Evolutionary conservation across 1,139 yeast species (phyloP).

Genomic region (Candida gigantensis): DNA sequence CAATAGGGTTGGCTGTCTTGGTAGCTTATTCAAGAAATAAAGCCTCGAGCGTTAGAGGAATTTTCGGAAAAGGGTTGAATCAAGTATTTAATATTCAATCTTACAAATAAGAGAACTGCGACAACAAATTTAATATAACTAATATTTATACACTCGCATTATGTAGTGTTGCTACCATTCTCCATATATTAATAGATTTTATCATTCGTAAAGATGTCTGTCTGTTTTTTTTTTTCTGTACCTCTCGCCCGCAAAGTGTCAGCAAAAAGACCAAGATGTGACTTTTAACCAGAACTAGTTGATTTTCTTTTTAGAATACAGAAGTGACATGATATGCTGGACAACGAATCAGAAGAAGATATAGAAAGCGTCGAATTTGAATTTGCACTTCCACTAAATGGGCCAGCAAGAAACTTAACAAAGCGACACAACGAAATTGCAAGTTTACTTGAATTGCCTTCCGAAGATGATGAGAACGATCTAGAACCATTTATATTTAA

Average conservation of each 20-base stretch:
- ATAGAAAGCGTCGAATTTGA: conserved; percentile 27
- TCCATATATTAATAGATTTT: no score
- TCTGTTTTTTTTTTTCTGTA: no score
- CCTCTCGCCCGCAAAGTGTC: not conserved
- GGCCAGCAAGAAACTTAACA: conserved; percentile 18
- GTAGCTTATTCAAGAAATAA: conserved; percentile 33
- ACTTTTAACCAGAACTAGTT: no score
- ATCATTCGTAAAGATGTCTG: not conserved
- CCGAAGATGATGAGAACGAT: conserved; percentile 17
- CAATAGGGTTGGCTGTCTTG: conserved; percentile 35
- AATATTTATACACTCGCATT: no score
- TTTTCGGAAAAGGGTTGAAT: conserved; percentile 34
- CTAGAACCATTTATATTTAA: conserved; percentile 21
- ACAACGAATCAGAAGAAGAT: conserved; percentile 22
- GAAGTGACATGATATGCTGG: conserved; percentile 26
- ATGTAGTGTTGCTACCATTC: no score
- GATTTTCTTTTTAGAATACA: no score
- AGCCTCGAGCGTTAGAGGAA: conserved; percentile 34
- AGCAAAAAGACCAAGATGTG: not conserved
- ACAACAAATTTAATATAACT: not conserved
- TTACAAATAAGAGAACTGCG: not conserved
- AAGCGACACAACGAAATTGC: conserved; percentile 25
- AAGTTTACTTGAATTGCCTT: conserved; percentile 20
- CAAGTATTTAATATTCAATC: conserved; percentile 22
- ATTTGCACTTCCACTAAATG: conserved; percentile 24